Base-by-base conservation (phyloP, 768 basidiomycete species). In the Amanita brunnescens region DNA sequence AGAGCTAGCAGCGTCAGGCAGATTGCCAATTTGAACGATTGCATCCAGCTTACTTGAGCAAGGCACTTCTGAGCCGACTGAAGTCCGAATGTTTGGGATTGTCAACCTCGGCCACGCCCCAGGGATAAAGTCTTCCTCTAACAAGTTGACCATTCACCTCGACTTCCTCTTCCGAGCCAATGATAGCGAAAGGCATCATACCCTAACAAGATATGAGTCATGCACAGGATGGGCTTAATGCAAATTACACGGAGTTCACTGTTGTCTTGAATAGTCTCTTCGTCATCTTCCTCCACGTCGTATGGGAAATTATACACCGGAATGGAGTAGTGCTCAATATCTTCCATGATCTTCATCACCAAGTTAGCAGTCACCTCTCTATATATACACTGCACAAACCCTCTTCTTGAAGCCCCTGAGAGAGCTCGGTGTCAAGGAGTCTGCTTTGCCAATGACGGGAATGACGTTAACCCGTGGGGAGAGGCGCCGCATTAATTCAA, bases 21-120 rank as follows among this genome's bases (percentile, higher is more conserved):
- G 24, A 23, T 16, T 26, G 32, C 38, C 20, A 9, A n/a, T 20
- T 18, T 43, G 13, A 24, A 13, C 5, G 45, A 34, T 48, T n/a
- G 32, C 13, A 38, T 6, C 14, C 10, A 49, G 68, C 75, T 61
- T 65, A 93, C 91, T 87, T 88, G 60, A 99, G 77, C 49, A 99
- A 75, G 37, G 94, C 95, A 56, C 88, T 87, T 59, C 95, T 76
- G 54, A 99, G 80, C 52, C 92, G 77, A 67, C 87, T 89, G 67
- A 98, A 98, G 73, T 99, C 96, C n/a, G 91, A 96, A 72, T 99
- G 96, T 66, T 91, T 88, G n/a, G 93, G 92, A 68, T 98, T 97
- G 75, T 99, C 96, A 55, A 98, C 94, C 65, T 98, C 94, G 46
- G 89, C 96, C 54, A 98, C 78, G 61, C 96, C 96, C 96, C 96